Conservation (phyloP, 768 basidiomycete species). For the Aureoboletus auriporus region DNA sequence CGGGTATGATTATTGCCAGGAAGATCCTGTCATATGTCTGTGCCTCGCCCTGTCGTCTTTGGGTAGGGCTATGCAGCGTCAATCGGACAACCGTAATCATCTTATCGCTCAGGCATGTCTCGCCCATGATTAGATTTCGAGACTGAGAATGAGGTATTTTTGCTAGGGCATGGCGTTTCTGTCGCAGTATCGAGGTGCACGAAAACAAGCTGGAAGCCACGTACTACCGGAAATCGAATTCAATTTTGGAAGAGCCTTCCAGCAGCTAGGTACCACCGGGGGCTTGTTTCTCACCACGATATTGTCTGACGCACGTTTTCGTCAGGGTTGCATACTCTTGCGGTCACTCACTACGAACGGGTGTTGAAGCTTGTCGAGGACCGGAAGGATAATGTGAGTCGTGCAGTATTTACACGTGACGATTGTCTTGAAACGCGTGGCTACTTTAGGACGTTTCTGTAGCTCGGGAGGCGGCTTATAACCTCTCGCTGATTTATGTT, state of each 20-base stretch:
- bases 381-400: conserved; percentile 30
- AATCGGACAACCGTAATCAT: conserved; percentile 92
- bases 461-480: conserved; percentile 80
- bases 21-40: conserved; percentile 85
- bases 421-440: too few relatives aligned
- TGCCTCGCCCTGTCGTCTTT: conserved; percentile 80
- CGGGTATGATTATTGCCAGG: conserved; percentile 78
- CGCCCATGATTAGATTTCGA: too few relatives aligned
- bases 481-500: conserved; percentile 78
- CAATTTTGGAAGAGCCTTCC: conserved; percentile 58
- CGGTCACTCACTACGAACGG: conserved; percentile 69
- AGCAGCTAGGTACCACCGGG: conserved; percentile 55
- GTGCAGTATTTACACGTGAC: neutral
- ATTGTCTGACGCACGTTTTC: neutral
- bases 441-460: conserved; percentile 46
- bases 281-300: neutral
- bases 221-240: conserved; percentile 56
- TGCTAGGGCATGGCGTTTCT: conserved; percentile 81
- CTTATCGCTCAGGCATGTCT: conserved; percentile 68
- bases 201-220: conserved; percentile 38
- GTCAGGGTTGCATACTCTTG: conserved; percentile 75
- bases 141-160: neutral
- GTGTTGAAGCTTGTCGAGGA: conserved; percentile 63
- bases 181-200: conserved; percentile 69
- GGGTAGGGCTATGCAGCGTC: conserved; percentile 88